A percentile compares a stretch with the other conserved stretches of the same genome.
These are phyloP conservation scores for Alnus rubra DNA, from an alignment of 306 rosid species.

Conservation along the genomic window DNA sequence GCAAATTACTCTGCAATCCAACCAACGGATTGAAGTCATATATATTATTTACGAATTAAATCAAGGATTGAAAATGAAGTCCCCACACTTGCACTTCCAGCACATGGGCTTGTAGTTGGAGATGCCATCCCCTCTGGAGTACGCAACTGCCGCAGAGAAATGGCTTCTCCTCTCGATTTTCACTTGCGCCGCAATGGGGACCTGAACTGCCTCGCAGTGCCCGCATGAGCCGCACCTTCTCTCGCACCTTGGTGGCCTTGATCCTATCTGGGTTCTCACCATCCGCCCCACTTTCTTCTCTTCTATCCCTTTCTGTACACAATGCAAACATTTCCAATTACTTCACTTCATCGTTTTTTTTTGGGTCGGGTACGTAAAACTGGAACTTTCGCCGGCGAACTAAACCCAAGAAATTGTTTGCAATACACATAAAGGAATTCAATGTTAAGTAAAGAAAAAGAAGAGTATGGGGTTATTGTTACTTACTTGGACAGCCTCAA, in stretches of 20 bases:
- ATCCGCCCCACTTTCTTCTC: slow-evolving; percentile 26
- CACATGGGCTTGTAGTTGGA: slow-evolving; percentile 85
- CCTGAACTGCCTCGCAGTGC: slow-evolving; percentile 80
- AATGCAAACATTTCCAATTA: neutral
- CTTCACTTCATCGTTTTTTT: too few relatives aligned
- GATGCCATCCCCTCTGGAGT: slow-evolving; percentile 55
- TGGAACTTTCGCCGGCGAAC: too few relatives aligned
- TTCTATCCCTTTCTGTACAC: slow-evolving; percentile 31
- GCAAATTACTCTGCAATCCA: neutral
- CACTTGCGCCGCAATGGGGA: slow-evolving; percentile 49
- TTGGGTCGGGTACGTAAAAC: too few relatives aligned
- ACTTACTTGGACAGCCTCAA: slow-evolving; percentile 41
- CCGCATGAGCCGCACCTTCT: slow-evolving; percentile 56
- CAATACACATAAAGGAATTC: too few relatives aligned
- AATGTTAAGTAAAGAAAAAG: neutral
- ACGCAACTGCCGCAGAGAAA: slow-evolving; percentile 14
- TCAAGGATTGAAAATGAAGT: slow-evolving; percentile 68
- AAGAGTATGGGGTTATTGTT: neutral
- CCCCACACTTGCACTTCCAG: slow-evolving; percentile 89
- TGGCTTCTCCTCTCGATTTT: slow-evolving; percentile 36
- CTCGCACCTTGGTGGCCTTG: slow-evolving; percentile 75
- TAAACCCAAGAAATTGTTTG: too few relatives aligned
- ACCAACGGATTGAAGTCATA: neutral
- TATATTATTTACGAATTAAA: neutral
- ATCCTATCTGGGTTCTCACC: slow-evolving; percentile 51